Evolutionary conservation across 805 yeast species (phyloP).

Genomic region (Suhomyces canberraensis): DNA sequence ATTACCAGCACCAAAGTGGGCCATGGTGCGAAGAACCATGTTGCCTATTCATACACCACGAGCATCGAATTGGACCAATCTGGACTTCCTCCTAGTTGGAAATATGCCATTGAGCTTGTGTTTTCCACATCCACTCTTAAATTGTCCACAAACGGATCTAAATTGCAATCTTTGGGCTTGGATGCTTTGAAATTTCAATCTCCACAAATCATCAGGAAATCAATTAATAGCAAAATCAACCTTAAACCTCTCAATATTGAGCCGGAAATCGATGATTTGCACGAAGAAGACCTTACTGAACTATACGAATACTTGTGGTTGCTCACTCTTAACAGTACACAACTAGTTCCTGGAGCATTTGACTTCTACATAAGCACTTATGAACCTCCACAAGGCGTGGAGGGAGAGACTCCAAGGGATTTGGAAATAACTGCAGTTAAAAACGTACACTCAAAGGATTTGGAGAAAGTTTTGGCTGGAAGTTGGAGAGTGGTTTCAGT

Average conservation of each 20-base stretch:
- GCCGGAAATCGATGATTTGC: too few species aligned
- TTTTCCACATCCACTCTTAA: too few species aligned
- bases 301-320: slow-evolving; percentile 18
- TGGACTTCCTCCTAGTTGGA: slow-evolving; percentile 2
- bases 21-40: slow-evolving; percentile 17
- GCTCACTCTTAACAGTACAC: slow-evolving; percentile 15
- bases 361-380: slow-evolving; percentile 8
- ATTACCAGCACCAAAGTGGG: slow-evolving; percentile 15
- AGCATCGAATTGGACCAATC: slow-evolving; percentile 1
- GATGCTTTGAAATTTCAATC: too few species aligned
- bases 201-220: too few species aligned
- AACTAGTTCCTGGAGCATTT: slow-evolving; percentile 8
- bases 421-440: background rate
- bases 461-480: too few species aligned
- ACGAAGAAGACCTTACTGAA: slow-evolving; percentile 9
- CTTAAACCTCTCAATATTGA: too few species aligned
- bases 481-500: background rate
- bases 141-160: too few species aligned
- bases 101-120: slow-evolving; percentile 2
- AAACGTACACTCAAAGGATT: slow-evolving; percentile 4
- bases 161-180: too few species aligned
- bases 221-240: too few species aligned
- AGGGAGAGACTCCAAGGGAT: too few species aligned
- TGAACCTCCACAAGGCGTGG: background rate
- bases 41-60: slow-evolving; percentile 10